Conservation (phyloP, 441 rosid genomes). For the Viola pubescens region DNA sequence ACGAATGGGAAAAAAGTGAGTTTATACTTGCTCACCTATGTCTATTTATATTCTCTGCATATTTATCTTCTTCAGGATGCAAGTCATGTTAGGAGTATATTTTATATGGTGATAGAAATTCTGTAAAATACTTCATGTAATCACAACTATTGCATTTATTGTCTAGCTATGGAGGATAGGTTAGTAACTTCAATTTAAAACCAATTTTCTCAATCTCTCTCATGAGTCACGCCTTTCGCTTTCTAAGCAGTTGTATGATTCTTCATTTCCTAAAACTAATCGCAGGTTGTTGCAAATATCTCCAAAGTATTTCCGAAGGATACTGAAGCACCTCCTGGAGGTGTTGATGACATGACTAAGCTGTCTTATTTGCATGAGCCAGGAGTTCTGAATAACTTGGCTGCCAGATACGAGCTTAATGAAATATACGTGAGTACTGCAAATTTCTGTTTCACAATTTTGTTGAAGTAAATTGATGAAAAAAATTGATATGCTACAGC, state of each 20-base stretch:
- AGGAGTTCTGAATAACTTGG: conserved; percentile 89
- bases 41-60: neutral
- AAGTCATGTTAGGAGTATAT: neutral
- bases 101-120: too few relatives aligned
- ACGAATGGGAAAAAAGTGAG: conserved; percentile 74
- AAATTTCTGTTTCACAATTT: conserved; percentile 4
- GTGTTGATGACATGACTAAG: conserved; percentile 99
- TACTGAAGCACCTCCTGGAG: conserved; percentile 95
- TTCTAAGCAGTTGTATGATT: conserved; percentile 3
- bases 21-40: conserved; percentile 15
- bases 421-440: conserved; percentile 77
- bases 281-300: conserved; percentile 73
- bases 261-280: conserved; percentile 12
- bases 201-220: conserved; percentile 7
- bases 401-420: conserved; percentile 87
- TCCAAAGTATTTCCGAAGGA: conserved; percentile 88
- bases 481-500: conserved; percentile 2
- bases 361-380: conserved; percentile 98
- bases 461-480: conserved; percentile 9
- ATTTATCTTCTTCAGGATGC: conserved; percentile 1
- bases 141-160: too few relatives aligned
- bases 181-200: neutral
- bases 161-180: too few relatives aligned
- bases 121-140: too few relatives aligned
- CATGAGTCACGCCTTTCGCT: neutral